Conservation (phyloP, 2,329 filamentous ascomycete species). For the Beauveria australis region DNA sequence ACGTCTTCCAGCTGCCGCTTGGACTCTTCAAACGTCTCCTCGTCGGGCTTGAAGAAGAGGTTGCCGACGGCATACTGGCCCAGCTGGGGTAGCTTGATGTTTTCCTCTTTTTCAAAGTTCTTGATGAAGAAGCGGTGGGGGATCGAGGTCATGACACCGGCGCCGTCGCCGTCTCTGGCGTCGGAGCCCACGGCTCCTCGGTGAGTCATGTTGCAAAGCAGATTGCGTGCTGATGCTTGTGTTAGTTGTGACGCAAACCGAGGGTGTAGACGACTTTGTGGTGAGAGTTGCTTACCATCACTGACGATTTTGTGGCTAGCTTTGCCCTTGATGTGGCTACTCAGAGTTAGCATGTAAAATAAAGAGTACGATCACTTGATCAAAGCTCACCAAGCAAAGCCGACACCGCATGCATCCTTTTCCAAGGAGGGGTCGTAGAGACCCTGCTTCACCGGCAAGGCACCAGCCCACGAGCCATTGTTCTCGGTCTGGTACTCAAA, state of each 20-base stretch:
- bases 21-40: constrained; percentile 81
- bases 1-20: constrained; percentile 91
- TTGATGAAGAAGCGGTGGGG: constrained; percentile 98
- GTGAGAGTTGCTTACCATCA: constrained; percentile 62
- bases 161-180: constrained; percentile 94
- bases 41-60: constrained; percentile 96
- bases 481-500: constrained; percentile 88
- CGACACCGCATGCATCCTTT: constrained; percentile 99
- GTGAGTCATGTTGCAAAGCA: constrained; percentile 99
- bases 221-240: constrained; percentile 60
- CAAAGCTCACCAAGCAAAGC: constrained; percentile 81
- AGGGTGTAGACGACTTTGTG: background rate
- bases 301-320: constrained; percentile 97
- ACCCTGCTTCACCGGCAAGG: constrained; percentile 95
- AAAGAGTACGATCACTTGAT: background rate
- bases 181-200: constrained; percentile 96
- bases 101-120: constrained; percentile 90
- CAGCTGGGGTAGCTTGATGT: constrained; percentile 74
- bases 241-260: background rate
- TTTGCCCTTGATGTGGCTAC: constrained; percentile 92
- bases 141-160: constrained; percentile 98
- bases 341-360: constrained; percentile 3
- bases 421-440: constrained; percentile 93
- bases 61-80: constrained; percentile 97
- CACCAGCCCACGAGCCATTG: constrained; percentile 83